Percentiles rank a stretch among this genome's conserved stretches.
Evolutionary conservation across 768 basidiomycete genomes (phyloP).

Genomic region (Boletus reticulatus): DNA sequence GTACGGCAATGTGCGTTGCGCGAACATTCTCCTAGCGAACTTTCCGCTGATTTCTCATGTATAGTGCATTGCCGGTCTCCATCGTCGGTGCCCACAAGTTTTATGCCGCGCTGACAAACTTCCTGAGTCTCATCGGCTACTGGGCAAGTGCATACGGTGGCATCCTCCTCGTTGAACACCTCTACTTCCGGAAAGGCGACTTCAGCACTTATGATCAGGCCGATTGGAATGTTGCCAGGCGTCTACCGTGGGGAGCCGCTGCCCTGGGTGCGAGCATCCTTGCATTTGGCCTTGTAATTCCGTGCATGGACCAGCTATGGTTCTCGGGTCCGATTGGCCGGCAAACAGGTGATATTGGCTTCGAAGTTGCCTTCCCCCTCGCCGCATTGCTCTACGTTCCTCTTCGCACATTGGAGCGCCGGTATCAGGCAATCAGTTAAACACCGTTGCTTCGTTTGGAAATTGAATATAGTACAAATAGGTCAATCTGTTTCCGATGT

Average conservation of each 20-base stretch:
- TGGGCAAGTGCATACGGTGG: slow-evolving; percentile 57
- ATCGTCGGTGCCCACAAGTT: slow-evolving; percentile 71
- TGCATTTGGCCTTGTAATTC: slow-evolving; percentile 56
- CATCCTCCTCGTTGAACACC: slow-evolving; percentile 64
- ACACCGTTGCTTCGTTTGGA: background rate
- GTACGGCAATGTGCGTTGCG: slow-evolving; percentile 60
- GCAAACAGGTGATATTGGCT: slow-evolving; percentile 67
- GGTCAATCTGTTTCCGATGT: slow-evolving; percentile 1
- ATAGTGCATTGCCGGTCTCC: slow-evolving; percentile 62
- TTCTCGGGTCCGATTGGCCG: slow-evolving; percentile 67
- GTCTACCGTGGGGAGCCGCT: slow-evolving; percentile 62
- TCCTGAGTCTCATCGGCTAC: slow-evolving; percentile 69
- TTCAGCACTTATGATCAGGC: slow-evolving; percentile 48
- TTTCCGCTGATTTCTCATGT: slow-evolving; percentile 5
- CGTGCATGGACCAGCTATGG: slow-evolving; percentile 71
- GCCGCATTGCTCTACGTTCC: slow-evolving; percentile 51
- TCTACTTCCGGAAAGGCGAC: slow-evolving; percentile 54
- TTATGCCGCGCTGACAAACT: slow-evolving; percentile 59
- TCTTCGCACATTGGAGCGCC: slow-evolving; percentile 51
- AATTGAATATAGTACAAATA: slow-evolving; percentile 8
- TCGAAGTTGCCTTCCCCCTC: slow-evolving; percentile 55
- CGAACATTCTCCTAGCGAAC: background rate
- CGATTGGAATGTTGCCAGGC: slow-evolving; percentile 48
- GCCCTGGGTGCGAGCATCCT: slow-evolving; percentile 51
- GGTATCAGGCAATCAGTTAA: slow-evolving; percentile 26